Evolutionary conservation across 495 filamentous ascomycete genomes (phyloP).

Genomic region (Aspergillus biplanus): DNA sequence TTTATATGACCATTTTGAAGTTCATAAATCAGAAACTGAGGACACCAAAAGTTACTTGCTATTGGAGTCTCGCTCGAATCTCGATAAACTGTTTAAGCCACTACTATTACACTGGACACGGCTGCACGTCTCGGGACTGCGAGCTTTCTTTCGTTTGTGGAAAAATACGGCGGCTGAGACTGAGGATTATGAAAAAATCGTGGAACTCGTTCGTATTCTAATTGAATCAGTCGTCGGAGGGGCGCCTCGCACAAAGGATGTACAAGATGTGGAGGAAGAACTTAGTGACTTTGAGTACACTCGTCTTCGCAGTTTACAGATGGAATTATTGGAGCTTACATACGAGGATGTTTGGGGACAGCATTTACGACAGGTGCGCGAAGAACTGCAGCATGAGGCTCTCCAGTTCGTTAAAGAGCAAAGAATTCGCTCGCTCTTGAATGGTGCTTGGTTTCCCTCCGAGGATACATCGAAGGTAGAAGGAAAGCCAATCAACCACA

Average conservation of each 20-base stretch:
- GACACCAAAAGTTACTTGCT: constrained; percentile 77
- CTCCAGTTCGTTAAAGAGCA: constrained; percentile 97
- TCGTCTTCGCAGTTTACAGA: constrained; percentile 83
- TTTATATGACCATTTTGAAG: constrained; percentile 93
- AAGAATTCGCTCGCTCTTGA: constrained; percentile 86
- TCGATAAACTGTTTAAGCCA: constrained; percentile 87
- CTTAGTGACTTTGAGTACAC: constrained; percentile 78
- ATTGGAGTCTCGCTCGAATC: constrained; percentile 74
- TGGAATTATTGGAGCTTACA: constrained; percentile 87
- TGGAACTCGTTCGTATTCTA: constrained; percentile 87
- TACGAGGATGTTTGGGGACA: constrained; percentile 95
- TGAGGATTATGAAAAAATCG: constrained; percentile 90
- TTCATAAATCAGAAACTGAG: constrained; percentile 83
- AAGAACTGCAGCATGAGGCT: constrained; percentile 89
- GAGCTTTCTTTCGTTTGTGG: constrained; percentile 91
- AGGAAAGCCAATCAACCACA: constrained; percentile 42
- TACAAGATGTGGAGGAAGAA: constrained; percentile 88
- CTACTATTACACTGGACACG: constrained; percentile 91
- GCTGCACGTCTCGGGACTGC: constrained; percentile 88
- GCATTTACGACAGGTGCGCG: constrained; percentile 87
- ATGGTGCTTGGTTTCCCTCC: constrained; percentile 88
- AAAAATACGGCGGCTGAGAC: constrained; percentile 79
- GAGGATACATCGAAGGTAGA: constrained; percentile 43
- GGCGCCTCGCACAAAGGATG: constrained; percentile 79
- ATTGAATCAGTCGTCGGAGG: constrained; percentile 89